Conservation (phyloP, 257 asterid genomes). For the Primulina huaijiensis region DNA sequence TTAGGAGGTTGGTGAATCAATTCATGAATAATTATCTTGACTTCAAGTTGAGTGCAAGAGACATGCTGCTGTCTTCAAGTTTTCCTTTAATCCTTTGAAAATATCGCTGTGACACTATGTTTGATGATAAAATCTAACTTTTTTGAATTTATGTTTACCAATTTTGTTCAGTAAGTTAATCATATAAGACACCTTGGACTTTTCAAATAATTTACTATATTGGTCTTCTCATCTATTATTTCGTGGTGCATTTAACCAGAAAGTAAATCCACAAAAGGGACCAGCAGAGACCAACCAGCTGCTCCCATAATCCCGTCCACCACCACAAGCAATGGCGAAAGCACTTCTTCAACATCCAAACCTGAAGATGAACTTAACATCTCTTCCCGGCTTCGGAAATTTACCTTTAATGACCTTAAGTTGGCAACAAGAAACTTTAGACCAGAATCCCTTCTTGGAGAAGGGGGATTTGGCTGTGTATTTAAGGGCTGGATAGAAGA, state of each 20-base stretch:
- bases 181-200: not conserved
- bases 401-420: conserved; percentile 81
- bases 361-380: conserved; percentile 85
- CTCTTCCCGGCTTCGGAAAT: conserved; percentile 81
- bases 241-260: conserved; percentile 42
- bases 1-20: no score
- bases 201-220: conserved; percentile 10
- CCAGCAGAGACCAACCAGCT: conserved; percentile 66
- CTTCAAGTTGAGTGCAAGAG: no score
- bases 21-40: no score
- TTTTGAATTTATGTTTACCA: not conserved
- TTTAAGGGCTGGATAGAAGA: conserved; percentile 99
- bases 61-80: no score
- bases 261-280: conserved; percentile 59
- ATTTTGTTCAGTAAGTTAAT: no score
- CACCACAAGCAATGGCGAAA: conserved; percentile 67
- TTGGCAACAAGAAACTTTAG: conserved; percentile 88
- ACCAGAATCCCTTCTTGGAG: conserved; percentile 98
- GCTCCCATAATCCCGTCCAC: conserved; percentile 58
- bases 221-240: conserved; percentile 27
- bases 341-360: conserved; percentile 68
- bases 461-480: conserved; percentile 98
- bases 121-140: not conserved
- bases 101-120: no score
- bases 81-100: no score